These are phyloP conservation scores for Metschnikowia reukaufii DNA, from an alignment of 805 yeast genomes.

Conservation along the genomic window DNA sequence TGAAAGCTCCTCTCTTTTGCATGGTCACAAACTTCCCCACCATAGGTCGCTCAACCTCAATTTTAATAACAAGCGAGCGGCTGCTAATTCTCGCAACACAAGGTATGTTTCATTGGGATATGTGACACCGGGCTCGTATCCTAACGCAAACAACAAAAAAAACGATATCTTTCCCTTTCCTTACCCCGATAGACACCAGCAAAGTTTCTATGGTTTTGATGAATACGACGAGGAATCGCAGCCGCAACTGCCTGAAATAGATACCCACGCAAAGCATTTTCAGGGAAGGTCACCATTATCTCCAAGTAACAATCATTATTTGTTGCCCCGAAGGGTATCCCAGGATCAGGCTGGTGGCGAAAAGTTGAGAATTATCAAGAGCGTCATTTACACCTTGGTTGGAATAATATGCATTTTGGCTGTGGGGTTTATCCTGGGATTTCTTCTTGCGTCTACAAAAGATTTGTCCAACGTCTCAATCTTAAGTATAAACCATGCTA, in stretches of 20 bases:
- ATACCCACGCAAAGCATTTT: conserved; percentile 1
- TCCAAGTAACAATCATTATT: conserved; percentile 25
- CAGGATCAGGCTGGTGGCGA: conserved; percentile 9
- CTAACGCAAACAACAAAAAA: conserved; percentile 11
- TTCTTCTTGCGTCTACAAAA: conserved; percentile 80
- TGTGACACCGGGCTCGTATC: conserved; percentile 18
- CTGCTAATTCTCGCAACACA: conserved; percentile 26
- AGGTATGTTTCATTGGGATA: conserved; percentile 42
- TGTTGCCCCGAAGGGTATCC: conserved; percentile 33
- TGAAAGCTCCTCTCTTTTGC: conserved; percentile 34
- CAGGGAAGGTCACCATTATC: conserved; percentile 23
- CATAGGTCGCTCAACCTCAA: conserved; percentile 42
- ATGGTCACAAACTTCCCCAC: conserved; percentile 34
- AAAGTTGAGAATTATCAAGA: conserved; percentile 26
- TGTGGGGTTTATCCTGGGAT: conserved; percentile 79
- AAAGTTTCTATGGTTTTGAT: conserved; percentile 38
- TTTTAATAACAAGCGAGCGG: conserved; percentile 25
- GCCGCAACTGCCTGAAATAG: conserved; percentile 11
- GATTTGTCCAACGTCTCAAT: conserved; percentile 72
- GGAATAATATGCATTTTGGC: conserved; percentile 53
- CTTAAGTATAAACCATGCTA: conserved; percentile 60
- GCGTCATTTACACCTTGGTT: conserved; percentile 44
- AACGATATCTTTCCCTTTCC: conserved; percentile 37
- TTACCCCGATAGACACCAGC: conserved; percentile 29
- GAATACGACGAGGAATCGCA: conserved; percentile 39